Evolutionary conservation across 1,284 basidiomycete genomes (phyloP).

Genomic region (Ceratobasidium sp.): DNA sequence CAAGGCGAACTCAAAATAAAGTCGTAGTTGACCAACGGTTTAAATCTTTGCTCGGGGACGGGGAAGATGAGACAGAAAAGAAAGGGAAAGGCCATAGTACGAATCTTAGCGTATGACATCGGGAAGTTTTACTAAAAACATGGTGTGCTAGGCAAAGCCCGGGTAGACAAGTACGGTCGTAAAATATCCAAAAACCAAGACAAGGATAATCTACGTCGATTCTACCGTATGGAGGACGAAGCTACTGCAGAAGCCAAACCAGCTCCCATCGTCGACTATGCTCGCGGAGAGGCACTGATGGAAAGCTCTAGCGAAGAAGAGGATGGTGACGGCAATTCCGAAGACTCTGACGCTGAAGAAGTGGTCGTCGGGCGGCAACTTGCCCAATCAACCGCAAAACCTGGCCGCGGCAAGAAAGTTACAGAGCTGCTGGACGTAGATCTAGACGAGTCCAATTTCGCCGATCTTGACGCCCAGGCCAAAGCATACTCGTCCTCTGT

Average conservation of each 20-base stretch:
- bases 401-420: constrained; percentile 46
- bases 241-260: constrained; percentile 43
- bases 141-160: constrained; percentile 55
- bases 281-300: constrained; percentile 86
- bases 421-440: constrained; percentile 72
- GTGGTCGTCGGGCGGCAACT: constrained; percentile 45
- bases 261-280: constrained; percentile 71
- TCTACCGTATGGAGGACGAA: constrained; percentile 74
- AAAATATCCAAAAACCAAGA: constrained; percentile 74
- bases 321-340: constrained; percentile 53
- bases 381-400: constrained; percentile 24
- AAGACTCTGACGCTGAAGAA: constrained; percentile 51
- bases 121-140: constrained; percentile 6
- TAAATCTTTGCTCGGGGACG: constrained; percentile 75
- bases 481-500: constrained; percentile 61
- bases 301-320: constrained; percentile 79
- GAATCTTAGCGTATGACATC: not conserved
- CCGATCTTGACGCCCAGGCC: constrained; percentile 79
- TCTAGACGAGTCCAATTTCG: constrained; percentile 77
- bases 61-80: constrained; percentile 49
- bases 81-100: constrained; percentile 50
- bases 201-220: constrained; percentile 80
- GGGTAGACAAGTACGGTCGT: constrained; percentile 94
- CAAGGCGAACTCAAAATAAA: constrained; percentile 82
- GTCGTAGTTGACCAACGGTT: constrained; percentile 96